Conservation (phyloP, 352 stramenopile genomes). For the Phytophthora megakarya region DNA sequence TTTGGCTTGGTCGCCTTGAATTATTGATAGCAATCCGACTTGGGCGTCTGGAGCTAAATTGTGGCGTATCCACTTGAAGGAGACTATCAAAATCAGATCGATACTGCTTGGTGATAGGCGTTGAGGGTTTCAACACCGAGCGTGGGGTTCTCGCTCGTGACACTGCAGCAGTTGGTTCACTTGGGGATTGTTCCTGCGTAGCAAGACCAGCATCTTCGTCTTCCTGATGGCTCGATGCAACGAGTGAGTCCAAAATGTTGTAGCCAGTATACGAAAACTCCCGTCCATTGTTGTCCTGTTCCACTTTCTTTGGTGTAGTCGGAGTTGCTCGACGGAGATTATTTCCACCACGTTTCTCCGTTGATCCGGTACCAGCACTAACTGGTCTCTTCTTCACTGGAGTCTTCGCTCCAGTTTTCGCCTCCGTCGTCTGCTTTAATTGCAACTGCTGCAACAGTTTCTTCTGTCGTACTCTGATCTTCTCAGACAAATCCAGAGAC, state of each 20-base stretch:
- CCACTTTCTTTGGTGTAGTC: conserved; percentile 1
- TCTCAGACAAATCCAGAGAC: conserved; percentile 81
- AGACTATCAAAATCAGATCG: conserved; percentile 52
- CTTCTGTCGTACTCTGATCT: conserved; percentile 78
- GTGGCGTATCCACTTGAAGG: conserved; percentile 35
- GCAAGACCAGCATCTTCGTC: conserved; percentile 23
- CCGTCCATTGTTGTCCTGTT: neutral
- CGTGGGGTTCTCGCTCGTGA: conserved; percentile 11
- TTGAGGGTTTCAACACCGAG: conserved; percentile 16
- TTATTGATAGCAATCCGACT: conserved; percentile 22
- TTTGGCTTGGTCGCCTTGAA: conserved; percentile 22
- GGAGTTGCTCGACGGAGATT: neutral
- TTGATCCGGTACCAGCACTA: conserved; percentile 8
- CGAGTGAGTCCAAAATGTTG: conserved; percentile 49
- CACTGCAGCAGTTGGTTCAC: conserved; percentile 27
- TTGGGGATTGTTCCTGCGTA: conserved; percentile 33
- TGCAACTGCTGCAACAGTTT: conserved; percentile 76
- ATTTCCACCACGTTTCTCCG: conserved; percentile 4
- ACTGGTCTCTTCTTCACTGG: conserved; percentile 20
- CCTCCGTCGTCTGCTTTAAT: conserved; percentile 24
- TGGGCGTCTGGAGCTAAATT: conserved; percentile 30
- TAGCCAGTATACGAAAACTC: conserved; percentile 26
- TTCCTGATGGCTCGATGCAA: conserved; percentile 27
- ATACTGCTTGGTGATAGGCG: conserved; percentile 15
- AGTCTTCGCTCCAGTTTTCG: neutral